Conservation (phyloP, 768 basidiomycete genomes). For the Xerocomellus amylosporus region DNA sequence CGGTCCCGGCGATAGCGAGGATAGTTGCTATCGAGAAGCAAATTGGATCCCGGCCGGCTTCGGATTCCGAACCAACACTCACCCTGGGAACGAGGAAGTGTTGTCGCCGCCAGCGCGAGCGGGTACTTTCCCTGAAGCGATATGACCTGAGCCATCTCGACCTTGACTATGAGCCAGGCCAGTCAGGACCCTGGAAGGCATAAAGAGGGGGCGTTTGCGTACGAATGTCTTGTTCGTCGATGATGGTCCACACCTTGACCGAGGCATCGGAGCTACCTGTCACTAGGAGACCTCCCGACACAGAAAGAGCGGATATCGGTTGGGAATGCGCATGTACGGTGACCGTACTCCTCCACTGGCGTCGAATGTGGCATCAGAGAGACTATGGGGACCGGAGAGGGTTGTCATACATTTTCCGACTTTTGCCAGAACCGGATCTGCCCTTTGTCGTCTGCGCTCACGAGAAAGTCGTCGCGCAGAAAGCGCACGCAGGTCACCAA, state of each 20-base stretch:
- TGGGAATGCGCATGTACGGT: slow-evolving; percentile 60
- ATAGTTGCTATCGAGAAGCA: slow-evolving; percentile 46
- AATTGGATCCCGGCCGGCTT: neutral
- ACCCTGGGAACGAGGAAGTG: slow-evolving; percentile 72
- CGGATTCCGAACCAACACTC: slow-evolving; percentile 12
- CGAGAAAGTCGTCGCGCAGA: slow-evolving; percentile 46
- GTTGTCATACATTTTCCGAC: slow-evolving; percentile 25
- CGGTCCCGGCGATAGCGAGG: slow-evolving; percentile 84
- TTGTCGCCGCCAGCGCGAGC: slow-evolving; percentile 59
- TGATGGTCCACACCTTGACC: slow-evolving; percentile 70
- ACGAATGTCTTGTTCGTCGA: slow-evolving; percentile 30
- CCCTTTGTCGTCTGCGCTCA: slow-evolving; percentile 79
- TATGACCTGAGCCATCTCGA: slow-evolving; percentile 55
- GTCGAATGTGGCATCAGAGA: slow-evolving; percentile 5
- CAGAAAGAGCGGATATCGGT: slow-evolving; percentile 67
- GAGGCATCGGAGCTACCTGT: slow-evolving; percentile 83
- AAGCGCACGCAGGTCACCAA: slow-evolving; percentile 78
- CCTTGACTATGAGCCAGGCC: slow-evolving; percentile 28
- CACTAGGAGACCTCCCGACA: slow-evolving; percentile 48
- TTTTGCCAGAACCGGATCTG: slow-evolving; percentile 58
- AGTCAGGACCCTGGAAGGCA: slow-evolving; percentile 4
- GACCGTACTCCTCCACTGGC: slow-evolving; percentile 55
- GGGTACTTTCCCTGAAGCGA: slow-evolving; percentile 69
- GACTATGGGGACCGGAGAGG: slow-evolving; percentile 5
- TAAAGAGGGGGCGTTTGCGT: slow-evolving; percentile 1